Evolutionary conservation across 352 stramenopile genomes (phyloP), one percentile per base, ranked within the genome.

Genomic region (Phytopythium boreale): DNA sequence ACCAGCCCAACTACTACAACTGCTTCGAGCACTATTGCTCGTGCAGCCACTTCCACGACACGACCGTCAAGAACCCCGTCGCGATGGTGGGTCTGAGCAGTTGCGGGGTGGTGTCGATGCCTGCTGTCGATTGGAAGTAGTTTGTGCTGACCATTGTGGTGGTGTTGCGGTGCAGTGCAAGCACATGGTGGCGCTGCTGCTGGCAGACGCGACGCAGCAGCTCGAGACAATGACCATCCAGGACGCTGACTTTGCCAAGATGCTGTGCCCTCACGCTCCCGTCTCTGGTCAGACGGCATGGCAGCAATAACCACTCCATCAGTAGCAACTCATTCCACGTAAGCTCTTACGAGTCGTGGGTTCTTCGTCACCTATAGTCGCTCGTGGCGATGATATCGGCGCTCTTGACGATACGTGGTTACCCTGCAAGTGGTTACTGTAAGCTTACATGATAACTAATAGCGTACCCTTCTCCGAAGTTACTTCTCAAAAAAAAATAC

Each of bases 1-100:
- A 47, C 19, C 75, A 76, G 4, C 72, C 79, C 5, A 87, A 79
- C 49, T 90, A 86, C 67, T 90, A 90, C 79, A 90, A 88, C 60
- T 85, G 77, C 68, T 86, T 89, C 34, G 64, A 76, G 49, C 82
- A 90, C 58, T 90, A 88, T 59, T 90, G 82, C 70, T 81, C 76
- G 24, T 90, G 82, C 64, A 66, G 65, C 15, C 69, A 68, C 5
- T 90, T 90, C 70, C 77, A 84, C 49, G 65, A 83, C 49, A 75
- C 67, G 44, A 64, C 64, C 0, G 66, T 79, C 36, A 72, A 69
- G 59, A 67, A 70, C 29, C 69, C 82, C 0, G 80, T 69, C 20
- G 74, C 82, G 7, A 88, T 90, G 82, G 82, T 90, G 74, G 34
- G 63, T 56, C 27, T 17, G n/a, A 36, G 2, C 31, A 31, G 24